Percentiles rank a stretch among this genome's conserved stretches.
Conservation (phyloP, 1,284 basidiomycete species). For the Inonotus obliquus region DNA sequence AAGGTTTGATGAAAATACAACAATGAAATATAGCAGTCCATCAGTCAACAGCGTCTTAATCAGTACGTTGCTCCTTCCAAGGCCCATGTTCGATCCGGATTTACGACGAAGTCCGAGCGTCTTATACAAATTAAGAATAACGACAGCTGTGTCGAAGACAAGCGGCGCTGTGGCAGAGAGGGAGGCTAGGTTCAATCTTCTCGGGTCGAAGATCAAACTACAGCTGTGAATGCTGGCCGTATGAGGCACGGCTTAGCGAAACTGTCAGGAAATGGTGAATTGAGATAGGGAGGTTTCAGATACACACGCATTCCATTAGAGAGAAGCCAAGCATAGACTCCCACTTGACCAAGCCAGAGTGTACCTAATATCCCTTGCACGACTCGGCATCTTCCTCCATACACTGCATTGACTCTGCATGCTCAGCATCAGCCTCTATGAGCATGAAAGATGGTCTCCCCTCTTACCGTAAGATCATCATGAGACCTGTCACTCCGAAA, state of each 20-base stretch:
- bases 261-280: neutral
- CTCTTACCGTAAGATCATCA: conserved; percentile 17
- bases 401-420: conserved; percentile 16
- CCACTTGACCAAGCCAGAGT: conserved; percentile 8
- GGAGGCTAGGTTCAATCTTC: neutral
- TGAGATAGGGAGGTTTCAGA: neutral
- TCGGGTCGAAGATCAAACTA: conserved; percentile 10
- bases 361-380: conserved; percentile 8
- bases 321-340: conserved; percentile 7
- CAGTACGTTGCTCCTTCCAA: neutral
- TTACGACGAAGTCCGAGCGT: neutral
- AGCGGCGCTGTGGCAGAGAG: conserved; percentile 5
- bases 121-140: conserved; percentile 6
- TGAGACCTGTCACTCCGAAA: conserved; percentile 9
- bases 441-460: neutral
- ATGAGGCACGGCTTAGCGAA: conserved; percentile 6
- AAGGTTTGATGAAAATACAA: conserved; percentile 13
- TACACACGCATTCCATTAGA: conserved; percentile 7
- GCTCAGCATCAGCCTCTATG: too few species aligned
- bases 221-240: conserved; percentile 10
- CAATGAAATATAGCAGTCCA: conserved; percentile 15
- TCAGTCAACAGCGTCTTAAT: conserved; percentile 10
- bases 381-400: conserved; percentile 1
- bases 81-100: neutral
- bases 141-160: conserved; percentile 14